A percentile compares a stretch with the other conserved stretches of the same genome.
These are phyloP conservation scores for Antrodiella citrinella DNA, from an alignment of 768 basidiomycete species.

Conservation along the genomic window DNA sequence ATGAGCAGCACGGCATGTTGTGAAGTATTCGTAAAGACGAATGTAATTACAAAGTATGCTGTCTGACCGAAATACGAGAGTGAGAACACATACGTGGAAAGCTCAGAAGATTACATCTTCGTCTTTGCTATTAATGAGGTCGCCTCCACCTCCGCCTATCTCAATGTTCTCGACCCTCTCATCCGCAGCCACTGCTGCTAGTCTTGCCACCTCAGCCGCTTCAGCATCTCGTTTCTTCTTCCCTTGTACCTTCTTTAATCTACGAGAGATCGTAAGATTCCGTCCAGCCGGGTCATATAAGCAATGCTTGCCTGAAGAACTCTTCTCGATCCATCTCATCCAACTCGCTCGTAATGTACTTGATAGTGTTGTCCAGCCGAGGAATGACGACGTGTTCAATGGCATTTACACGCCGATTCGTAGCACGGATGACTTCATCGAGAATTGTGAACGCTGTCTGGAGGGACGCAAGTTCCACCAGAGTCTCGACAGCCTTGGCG, in stretches of 20 bases:
- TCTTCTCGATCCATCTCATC: conserved; percentile 99
- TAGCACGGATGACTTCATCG: conserved; percentile 98
- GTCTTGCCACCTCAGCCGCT: conserved; percentile 20
- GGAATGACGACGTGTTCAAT: conserved; percentile 98
- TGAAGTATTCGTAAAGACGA: too few relatives aligned
- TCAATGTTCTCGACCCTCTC: conserved; percentile 19
- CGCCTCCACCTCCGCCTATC: conserved; percentile 30
- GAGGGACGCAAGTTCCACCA: conserved; percentile 93
- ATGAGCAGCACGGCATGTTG: too few relatives aligned
- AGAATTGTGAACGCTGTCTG: conserved; percentile 98
- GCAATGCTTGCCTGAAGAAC: conserved; percentile 65
- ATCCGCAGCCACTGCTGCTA: conserved; percentile 7
- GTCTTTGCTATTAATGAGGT: conserved; percentile 83
- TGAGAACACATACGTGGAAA: conserved; percentile 6
- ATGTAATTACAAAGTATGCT: too few relatives aligned
- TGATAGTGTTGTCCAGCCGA: conserved; percentile 92
- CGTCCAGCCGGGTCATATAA: neutral
- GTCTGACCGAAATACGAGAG: too few relatives aligned
- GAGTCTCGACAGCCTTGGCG: conserved; percentile 92
- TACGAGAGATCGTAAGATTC: conserved; percentile 21
- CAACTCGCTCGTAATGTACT: conserved; percentile 93
- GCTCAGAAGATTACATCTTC: conserved; percentile 92
- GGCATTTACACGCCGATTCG: conserved; percentile 96
- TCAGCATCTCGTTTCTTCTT: conserved; percentile 85
- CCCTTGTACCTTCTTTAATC: conserved; percentile 93